Evolutionary conservation across 208 protist genomes (phyloP), one percentile per base, ranked within the genome.

Genomic region (Wallacemonas sp.): DNA sequence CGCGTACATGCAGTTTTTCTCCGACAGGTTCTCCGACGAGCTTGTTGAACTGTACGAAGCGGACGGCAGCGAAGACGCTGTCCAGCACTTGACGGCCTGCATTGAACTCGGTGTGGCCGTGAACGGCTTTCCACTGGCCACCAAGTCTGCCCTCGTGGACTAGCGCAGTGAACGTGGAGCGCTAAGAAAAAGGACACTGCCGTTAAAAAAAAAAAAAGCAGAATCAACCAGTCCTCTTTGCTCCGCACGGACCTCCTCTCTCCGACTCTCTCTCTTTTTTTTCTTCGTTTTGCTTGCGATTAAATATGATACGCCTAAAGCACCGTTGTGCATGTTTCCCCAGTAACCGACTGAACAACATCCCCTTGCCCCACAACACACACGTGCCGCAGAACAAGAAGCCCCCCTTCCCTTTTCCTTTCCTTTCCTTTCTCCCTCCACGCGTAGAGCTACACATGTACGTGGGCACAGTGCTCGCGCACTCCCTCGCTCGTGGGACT

Each of bases 1-100:
- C 66, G 78, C 78, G 22, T 97, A 97, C 76, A 97, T 97, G 91
- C 81, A 91, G 62, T 72, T 81, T 38, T 91, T 97, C 68, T 90
- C 89, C 1, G 87, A 93, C 46, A 70, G 76, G 8, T 97, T 97
- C 65, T 63, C 86, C 8, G 81, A 94, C 7, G 91, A 97, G 61
- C 67, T 97, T 10, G 62, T 92, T 12, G 83, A 83, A 64, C 59
- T 92, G 36, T 94, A 97, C 52, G 86, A 94, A 62, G 54, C 77
- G 0, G 91, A 97, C 62, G 87, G 86, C 28, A 92, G 83, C 68
- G 70, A 55, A 20, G 81, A 87, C 26, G 85, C 89, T 16, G 84
- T 94, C 33, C 82, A 87, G 57, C 89, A 94, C 46, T 75, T 97
- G 20, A 92, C 82, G 7, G 77, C 76, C 5, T 92, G 88, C 68